Conservation (phyloP, 805 yeast genomes). For the Cyberlindnera nakhonratchasimensis region DNA sequence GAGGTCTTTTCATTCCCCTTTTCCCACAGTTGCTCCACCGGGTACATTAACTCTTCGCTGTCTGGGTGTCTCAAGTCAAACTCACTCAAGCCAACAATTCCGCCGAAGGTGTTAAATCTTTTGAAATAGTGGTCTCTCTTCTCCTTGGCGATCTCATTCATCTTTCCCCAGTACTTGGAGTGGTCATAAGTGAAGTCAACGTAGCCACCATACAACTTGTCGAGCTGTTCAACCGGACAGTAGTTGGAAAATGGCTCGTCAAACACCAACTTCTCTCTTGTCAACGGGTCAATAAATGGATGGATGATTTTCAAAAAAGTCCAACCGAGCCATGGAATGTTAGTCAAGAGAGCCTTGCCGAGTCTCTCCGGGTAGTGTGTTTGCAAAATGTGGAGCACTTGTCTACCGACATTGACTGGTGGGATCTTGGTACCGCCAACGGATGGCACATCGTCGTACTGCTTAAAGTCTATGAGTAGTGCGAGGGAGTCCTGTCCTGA, state of each 20-base stretch:
- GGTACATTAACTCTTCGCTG: conserved; percentile 16
- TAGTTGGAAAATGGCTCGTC: conserved; percentile 84
- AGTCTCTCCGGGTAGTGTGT: conserved; percentile 97
- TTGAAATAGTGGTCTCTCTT: conserved; percentile 62
- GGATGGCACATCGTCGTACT: conserved; percentile 53
- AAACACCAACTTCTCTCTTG: conserved; percentile 88
- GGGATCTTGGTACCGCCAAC: conserved; percentile 58
- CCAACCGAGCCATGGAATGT: conserved; percentile 93
- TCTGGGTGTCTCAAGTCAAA: conserved; percentile 59
- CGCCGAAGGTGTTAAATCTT: conserved; percentile 70
- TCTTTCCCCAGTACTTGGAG: conserved; percentile 69
- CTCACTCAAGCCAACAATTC: conserved; percentile 75
- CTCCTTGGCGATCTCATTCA: conserved; percentile 55
- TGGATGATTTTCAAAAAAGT: conserved; percentile 86
- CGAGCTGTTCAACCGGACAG: conserved; percentile 80
- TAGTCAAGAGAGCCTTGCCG: conserved; percentile 87
- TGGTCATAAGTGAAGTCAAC: conserved; percentile 85
- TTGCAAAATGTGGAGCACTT: conserved; percentile 88
- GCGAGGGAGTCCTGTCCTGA: conserved; percentile 94
- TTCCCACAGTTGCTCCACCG: conserved; percentile 18
- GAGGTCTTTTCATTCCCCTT: conserved; percentile 2
- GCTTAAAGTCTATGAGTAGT: conserved; percentile 85
- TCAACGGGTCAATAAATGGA: conserved; percentile 94
- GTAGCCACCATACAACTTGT: conserved; percentile 77
- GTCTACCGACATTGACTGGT: conserved; percentile 84